Percentiles rank a stretch among this genome's conserved stretches.
phyloP scores from a whole-genome alignment of 352 stramenopile genomes.

The Labyrinthula sp. region DNA sequence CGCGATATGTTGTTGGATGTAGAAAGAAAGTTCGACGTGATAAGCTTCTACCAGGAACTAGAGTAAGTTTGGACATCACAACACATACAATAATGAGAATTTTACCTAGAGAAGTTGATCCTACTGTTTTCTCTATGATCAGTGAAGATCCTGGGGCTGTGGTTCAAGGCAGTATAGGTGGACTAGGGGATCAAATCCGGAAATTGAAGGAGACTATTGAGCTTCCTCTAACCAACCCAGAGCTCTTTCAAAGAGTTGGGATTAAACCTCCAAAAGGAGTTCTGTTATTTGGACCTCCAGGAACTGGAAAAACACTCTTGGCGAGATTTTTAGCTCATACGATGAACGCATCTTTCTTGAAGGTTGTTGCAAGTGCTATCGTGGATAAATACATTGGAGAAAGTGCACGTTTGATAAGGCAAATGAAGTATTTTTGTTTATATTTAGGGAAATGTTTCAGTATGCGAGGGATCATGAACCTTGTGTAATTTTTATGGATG shows the following conservation, averaged over 20 bases:
- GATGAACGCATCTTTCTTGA: constrained; percentile 97
- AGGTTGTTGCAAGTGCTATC: constrained; percentile 94
- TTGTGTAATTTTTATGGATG: constrained; percentile 99
- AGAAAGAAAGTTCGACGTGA: constrained; percentile 54
- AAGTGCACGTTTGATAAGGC: constrained; percentile 89
- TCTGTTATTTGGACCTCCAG: constrained; percentile 87
- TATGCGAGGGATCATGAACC: constrained; percentile 85
- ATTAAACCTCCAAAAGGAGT: constrained; percentile 96
- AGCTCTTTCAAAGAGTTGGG: constrained; percentile 87
- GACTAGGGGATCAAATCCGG: constrained; percentile 94
- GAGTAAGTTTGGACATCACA: constrained; percentile 97
- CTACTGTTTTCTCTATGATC: constrained; percentile 98
- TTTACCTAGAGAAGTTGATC: constrained; percentile 90
- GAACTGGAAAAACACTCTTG: constrained; percentile 95
- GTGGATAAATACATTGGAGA: constrained; percentile 99
- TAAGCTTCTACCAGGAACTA: constrained; percentile 85
- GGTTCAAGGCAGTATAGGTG: constrained; percentile 88
- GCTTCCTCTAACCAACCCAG: constrained; percentile 92
- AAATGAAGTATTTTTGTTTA: too few relatives aligned
- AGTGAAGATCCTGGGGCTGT: constrained; percentile 86
- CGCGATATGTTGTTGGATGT: constrained; percentile 91
- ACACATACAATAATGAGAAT: constrained; percentile 98
- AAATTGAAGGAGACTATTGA: constrained; percentile 81
- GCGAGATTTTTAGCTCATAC: constrained; percentile 90
- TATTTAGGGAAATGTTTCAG: constrained; percentile 99